phyloP scores from a whole-genome alignment of 495 filamentous ascomycete genomes.

The Aspergillus kassunensis region DNA sequence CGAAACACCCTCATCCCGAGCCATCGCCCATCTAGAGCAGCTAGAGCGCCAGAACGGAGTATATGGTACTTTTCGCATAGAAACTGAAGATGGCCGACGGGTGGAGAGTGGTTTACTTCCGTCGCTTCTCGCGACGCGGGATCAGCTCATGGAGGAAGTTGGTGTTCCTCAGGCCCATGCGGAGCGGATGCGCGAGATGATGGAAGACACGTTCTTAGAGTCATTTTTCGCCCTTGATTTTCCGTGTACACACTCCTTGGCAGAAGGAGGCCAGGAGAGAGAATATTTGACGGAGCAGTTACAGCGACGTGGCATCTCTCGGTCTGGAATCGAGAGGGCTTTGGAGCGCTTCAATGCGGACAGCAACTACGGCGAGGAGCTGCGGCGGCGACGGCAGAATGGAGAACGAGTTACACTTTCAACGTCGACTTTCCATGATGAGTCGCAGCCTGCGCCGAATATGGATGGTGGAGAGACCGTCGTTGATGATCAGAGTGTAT shows the following conservation, averaged over 20 bases:
- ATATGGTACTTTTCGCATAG: conserved; percentile 47
- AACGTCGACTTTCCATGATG: conserved; percentile 43
- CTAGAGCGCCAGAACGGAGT: conserved; percentile 45
- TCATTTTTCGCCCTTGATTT: conserved; percentile 48
- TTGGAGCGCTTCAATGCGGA: conserved; percentile 41
- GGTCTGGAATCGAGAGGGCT: conserved; percentile 38
- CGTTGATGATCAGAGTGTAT: conserved; percentile 57
- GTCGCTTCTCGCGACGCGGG: conserved; percentile 40
- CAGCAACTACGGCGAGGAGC: conserved; percentile 40
- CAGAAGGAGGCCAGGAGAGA: conserved; percentile 29
- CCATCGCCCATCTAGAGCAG: conserved; percentile 42
- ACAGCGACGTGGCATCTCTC: conserved; percentile 40
- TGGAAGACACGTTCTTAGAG: conserved; percentile 48
- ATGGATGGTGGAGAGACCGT: conserved; percentile 53
- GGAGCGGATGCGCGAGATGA: conserved; percentile 46
- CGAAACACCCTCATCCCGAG: conserved; percentile 37
- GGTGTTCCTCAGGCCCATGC: conserved; percentile 40
- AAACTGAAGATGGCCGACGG: conserved; percentile 45
- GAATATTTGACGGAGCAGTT: conserved; percentile 41
- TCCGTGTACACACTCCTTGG: conserved; percentile 34
- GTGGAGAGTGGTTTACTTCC: conserved; percentile 47
- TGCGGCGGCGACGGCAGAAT: conserved; percentile 42
- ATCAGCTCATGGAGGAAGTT: conserved; percentile 45
- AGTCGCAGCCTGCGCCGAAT: conserved; percentile 41
- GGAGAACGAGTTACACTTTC: conserved; percentile 42